Conservation (phyloP, 805 yeast genomes). For the Ogataea ganodermae region DNA sequence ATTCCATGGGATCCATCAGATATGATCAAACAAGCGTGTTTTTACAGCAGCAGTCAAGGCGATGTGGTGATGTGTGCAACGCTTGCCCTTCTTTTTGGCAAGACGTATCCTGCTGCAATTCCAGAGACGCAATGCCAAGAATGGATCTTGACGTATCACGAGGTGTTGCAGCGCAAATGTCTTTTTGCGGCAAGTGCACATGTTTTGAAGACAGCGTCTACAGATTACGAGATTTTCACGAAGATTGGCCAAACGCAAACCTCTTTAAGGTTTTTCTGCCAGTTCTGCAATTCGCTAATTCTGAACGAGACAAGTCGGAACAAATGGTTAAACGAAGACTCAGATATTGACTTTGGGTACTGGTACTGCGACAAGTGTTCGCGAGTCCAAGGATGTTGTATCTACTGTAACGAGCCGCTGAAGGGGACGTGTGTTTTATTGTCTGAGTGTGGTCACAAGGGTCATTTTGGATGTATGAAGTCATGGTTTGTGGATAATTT, state of each 20-base stretch:
- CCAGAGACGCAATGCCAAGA: constrained; percentile 46
- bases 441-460: constrained; percentile 81
- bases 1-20: constrained; percentile 60
- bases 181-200: constrained; percentile 61
- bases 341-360: constrained; percentile 55
- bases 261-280: constrained; percentile 58
- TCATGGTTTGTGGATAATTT: constrained; percentile 72
- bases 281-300: constrained; percentile 58
- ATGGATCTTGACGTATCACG: constrained; percentile 57
- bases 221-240: constrained; percentile 35
- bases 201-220: constrained; percentile 45
- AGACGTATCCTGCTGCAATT: constrained; percentile 36
- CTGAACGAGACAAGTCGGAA: constrained; percentile 53
- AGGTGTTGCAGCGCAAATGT: constrained; percentile 48
- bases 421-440: constrained; percentile 64
- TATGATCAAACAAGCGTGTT: constrained; percentile 52
- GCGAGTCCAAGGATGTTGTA: constrained; percentile 63
- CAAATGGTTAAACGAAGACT: constrained; percentile 28
- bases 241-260: constrained; percentile 40
- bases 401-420: constrained; percentile 75
- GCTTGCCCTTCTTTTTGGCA: constrained; percentile 54
- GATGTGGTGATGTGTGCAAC: constrained; percentile 64
- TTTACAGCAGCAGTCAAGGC: constrained; percentile 60
- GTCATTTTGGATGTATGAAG: constrained; percentile 78
- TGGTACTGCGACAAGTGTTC: constrained; percentile 86